These are phyloP conservation scores for Polygonum aviculare DNA, from an alignment of 148 eudicot species.

Conservation along the genomic window DNA sequence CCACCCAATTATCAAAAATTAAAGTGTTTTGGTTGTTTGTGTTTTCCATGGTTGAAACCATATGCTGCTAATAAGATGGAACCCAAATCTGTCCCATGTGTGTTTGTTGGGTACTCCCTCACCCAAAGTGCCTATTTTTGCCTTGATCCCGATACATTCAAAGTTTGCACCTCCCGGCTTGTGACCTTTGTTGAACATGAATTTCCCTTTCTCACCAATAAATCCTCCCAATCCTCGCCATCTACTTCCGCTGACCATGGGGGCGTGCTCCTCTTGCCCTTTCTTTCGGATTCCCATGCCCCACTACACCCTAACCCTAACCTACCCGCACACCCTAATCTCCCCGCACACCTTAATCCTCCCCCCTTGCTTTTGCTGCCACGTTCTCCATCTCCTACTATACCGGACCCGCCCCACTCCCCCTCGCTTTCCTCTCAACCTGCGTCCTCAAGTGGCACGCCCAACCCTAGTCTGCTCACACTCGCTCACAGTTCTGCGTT, in stretches of 20 bases:
- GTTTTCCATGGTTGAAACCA: background rate
- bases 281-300: too few species aligned
- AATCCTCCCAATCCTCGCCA: background rate
- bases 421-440: too few species aligned
- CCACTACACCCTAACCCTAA: too few species aligned
- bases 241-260: background rate
- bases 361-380: too few species aligned
- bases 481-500: background rate
- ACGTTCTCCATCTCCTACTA: too few species aligned
- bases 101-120: background rate
- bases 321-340: too few species aligned
- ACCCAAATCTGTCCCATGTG: background rate
- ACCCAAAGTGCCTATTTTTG: constrained; percentile 1
- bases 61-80: background rate
- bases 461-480: background rate
- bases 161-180: constrained; percentile 7
- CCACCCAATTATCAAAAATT: too few species aligned
- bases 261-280: too few species aligned
- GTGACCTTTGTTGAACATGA: constrained; percentile 1
- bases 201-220: background rate
- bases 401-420: too few species aligned
- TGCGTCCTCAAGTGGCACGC: too few species aligned
- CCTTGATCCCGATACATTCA: background rate
- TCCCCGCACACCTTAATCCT: too few species aligned
- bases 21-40: constrained; percentile 14